These are phyloP conservation scores for Acer campestre DNA, from an alignment of 345 rosid species.

Conservation along the genomic window DNA sequence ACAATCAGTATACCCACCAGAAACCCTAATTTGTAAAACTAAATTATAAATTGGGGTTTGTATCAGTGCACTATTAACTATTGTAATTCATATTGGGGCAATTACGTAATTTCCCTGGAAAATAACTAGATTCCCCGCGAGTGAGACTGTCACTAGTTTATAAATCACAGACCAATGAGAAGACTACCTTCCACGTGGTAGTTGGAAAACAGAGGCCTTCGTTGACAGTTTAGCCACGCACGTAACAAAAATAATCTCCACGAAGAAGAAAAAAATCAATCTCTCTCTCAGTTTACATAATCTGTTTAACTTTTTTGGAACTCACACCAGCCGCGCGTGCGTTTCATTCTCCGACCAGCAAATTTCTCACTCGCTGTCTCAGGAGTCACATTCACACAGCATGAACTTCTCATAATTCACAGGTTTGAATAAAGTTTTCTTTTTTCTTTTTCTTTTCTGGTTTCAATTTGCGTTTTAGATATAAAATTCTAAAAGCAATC, in stretches of 20 bases:
- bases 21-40: neutral
- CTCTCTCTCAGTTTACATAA: neutral
- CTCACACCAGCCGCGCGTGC: conserved; percentile 8
- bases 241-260: neutral
- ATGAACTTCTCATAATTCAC: neutral
- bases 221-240: neutral
- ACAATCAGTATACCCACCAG: neutral
- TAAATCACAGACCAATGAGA: no score
- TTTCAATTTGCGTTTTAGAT: neutral
- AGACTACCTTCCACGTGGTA: no score
- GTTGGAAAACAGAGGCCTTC: no score
- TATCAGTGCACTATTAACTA: no score
- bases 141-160: no score
- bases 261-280: neutral
- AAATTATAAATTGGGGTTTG: no score
- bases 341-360: conserved; percentile 12
- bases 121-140: no score
- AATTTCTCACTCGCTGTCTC: neutral
- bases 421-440: conserved; percentile 1
- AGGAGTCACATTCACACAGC: neutral
- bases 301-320: neutral
- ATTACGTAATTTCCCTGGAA: neutral
- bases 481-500: neutral
- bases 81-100: neutral
- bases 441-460: neutral